Evolutionary conservation across 2,329 filamentous ascomycete genomes (phyloP).

Genomic region (Myrmaecium sp.): DNA sequence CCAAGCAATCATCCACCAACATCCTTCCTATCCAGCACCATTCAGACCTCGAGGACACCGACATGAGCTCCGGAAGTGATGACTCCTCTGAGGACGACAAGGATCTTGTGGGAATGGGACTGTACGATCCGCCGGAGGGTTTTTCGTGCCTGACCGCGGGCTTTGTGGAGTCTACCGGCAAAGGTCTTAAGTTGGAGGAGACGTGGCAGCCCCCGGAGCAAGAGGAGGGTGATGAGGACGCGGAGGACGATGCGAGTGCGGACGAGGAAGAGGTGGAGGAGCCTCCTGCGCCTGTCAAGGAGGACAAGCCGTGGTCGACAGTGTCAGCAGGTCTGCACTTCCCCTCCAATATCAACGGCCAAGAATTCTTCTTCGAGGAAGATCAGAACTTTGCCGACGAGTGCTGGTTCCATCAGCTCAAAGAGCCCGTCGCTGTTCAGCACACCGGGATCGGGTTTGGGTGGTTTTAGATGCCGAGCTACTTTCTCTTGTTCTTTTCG

Average conservation of each 20-base stretch:
- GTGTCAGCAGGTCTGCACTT: slow-evolving; percentile 13
- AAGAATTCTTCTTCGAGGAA: slow-evolving; percentile 24
- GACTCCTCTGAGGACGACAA: slow-evolving; percentile 43
- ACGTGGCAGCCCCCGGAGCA: slow-evolving; percentile 50
- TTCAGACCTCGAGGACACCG: slow-evolving; percentile 8
- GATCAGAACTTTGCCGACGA: slow-evolving; percentile 20
- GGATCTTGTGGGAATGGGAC: slow-evolving; percentile 64
- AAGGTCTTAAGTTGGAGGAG: slow-evolving; percentile 67
- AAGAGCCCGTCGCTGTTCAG: slow-evolving; percentile 18
- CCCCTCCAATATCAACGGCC: slow-evolving; percentile 19
- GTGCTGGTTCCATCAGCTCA: slow-evolving; percentile 24
- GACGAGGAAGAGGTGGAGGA: slow-evolving; percentile 32
- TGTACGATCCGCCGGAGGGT: slow-evolving; percentile 58
- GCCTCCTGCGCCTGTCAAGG: slow-evolving; percentile 6
- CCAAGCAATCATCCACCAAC: background rate
- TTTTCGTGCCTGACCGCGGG: slow-evolving; percentile 27
- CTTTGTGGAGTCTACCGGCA: slow-evolving; percentile 37
- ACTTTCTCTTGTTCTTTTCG: no score
- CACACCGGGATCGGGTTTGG: slow-evolving; percentile 20
- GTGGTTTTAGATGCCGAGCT: slow-evolving; percentile 15
- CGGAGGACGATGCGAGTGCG: slow-evolving; percentile 22
- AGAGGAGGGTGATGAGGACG: slow-evolving; percentile 31
- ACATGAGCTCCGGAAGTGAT: slow-evolving; percentile 30
- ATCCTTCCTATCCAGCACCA: slow-evolving; percentile 35
- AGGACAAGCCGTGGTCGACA: slow-evolving; percentile 8